Conservation (phyloP, 2,329 filamentous ascomycete species). For the Cytospora schulzeri region DNA sequence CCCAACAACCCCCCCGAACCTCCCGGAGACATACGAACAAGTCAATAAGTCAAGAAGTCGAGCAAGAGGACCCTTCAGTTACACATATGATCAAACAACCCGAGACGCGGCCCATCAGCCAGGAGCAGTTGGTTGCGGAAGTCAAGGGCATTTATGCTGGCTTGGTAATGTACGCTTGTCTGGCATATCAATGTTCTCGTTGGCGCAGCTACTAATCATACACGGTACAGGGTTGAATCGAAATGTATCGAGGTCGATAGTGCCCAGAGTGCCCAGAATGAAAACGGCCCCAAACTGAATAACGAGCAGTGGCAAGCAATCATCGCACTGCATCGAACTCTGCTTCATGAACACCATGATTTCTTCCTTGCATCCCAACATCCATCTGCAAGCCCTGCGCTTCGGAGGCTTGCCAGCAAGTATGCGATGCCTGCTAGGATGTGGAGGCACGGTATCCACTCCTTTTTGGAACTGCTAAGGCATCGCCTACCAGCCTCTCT, state of each 20-base stretch:
- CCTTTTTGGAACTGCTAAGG: slow-evolving; percentile 75
- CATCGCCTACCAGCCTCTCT: slow-evolving; percentile 74
- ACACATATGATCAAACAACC: slow-evolving; percentile 49
- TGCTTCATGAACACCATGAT: slow-evolving; percentile 82
- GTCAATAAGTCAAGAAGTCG: not conserved
- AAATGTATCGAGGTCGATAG: slow-evolving; percentile 85
- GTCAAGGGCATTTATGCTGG: slow-evolving; percentile 84
- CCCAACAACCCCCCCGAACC: not conserved
- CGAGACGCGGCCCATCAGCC: slow-evolving; percentile 69
- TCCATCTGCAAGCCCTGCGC: slow-evolving; percentile 69
- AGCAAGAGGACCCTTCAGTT: slow-evolving; percentile 28
- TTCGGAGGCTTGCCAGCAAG: slow-evolving; percentile 72
- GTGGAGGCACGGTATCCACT: slow-evolving; percentile 93
- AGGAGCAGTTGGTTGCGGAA: slow-evolving; percentile 78
- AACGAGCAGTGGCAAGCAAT: slow-evolving; percentile 82
- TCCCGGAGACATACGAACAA: not conserved
- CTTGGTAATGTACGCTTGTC: slow-evolving; percentile 60
- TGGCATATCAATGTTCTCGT: not conserved
- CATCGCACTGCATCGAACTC: slow-evolving; percentile 76
- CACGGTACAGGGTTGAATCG: slow-evolving; percentile 61
- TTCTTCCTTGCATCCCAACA: slow-evolving; percentile 89
- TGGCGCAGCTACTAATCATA: not conserved
- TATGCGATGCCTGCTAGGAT: slow-evolving; percentile 92
- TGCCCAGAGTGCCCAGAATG: slow-evolving; percentile 52
- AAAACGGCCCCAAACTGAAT: slow-evolving; percentile 48